Evolutionary conservation across 345 rosid genomes (phyloP).

Genomic region (Moringa oleifera): DNA sequence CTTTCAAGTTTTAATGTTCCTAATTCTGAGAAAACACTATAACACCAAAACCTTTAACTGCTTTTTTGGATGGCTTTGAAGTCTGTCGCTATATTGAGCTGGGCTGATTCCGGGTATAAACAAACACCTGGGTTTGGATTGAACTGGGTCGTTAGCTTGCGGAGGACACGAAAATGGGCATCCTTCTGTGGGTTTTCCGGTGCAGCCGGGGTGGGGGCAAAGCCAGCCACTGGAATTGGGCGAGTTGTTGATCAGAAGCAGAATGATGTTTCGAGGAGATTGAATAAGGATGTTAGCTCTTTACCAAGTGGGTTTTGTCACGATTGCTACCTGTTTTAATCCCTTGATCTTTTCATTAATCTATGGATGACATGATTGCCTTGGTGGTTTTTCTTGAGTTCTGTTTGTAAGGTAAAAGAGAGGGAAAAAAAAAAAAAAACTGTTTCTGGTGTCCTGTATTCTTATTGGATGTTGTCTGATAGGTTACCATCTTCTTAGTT

Average conservation of each 20-base stretch:
- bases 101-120: conserved; percentile 12
- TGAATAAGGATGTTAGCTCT: conserved; percentile 31
- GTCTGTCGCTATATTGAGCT: conserved; percentile 9
- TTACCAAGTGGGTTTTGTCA: conserved; percentile 36
- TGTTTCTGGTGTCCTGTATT: not conserved
- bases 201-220: conserved; percentile 9
- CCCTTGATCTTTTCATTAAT: too few relatives aligned
- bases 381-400: not conserved
- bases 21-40: not conserved
- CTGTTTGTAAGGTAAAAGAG: too few relatives aligned
- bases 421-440: too few relatives aligned
- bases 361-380: not conserved
- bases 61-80: conserved; percentile 23
- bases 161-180: not conserved
- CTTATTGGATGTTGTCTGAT: not conserved
- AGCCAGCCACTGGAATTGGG: conserved; percentile 16
- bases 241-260: conserved; percentile 15
- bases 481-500: too few relatives aligned
- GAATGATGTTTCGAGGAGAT: conserved; percentile 18
- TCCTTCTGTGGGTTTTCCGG: conserved; percentile 17
- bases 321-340: not conserved
- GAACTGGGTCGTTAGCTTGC: conserved; percentile 1
- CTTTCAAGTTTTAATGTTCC: not conserved
- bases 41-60: too few relatives aligned
- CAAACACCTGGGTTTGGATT: conserved; percentile 9